Conservation (phyloP, 257 asterid species). For the Solanum raphanifolium region DNA sequence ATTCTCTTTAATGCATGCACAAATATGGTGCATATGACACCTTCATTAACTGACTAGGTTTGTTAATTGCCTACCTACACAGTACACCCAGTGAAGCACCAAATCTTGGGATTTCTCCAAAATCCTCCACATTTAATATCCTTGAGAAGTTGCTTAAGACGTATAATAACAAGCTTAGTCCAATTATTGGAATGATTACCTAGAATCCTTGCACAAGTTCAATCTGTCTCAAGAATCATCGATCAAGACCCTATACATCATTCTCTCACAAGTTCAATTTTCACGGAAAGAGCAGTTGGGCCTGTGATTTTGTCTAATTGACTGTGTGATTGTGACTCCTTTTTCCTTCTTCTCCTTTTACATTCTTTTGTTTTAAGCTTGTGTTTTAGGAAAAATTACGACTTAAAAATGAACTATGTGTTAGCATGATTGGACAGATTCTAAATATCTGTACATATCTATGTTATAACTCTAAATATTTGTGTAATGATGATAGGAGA, state of each 20-base stretch:
- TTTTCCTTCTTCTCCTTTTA: neutral
- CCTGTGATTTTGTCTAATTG: neutral
- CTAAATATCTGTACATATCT: no score
- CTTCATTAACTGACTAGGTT: neutral
- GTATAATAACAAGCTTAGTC: neutral
- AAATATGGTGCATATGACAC: neutral
- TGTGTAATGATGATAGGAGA: no score
- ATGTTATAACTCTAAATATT: no score
- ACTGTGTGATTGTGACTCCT: neutral
- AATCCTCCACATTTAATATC: neutral
- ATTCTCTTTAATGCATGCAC: neutral
- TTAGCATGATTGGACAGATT: no score
- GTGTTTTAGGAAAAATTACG: neutral
- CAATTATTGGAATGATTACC: neutral
- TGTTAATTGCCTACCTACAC: neutral
- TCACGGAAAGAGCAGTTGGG: neutral
- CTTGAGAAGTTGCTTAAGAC: neutral
- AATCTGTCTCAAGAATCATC: neutral
- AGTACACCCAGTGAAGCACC: neutral
- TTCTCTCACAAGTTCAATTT: neutral
- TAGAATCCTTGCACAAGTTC: neutral
- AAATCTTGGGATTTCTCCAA: neutral
- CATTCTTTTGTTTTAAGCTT: neutral
- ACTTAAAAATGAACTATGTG: neutral
- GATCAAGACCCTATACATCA: neutral